Evolutionary conservation across 2,329 filamentous ascomycete species (phyloP).

Genomic region (Fusarium sp.): DNA sequence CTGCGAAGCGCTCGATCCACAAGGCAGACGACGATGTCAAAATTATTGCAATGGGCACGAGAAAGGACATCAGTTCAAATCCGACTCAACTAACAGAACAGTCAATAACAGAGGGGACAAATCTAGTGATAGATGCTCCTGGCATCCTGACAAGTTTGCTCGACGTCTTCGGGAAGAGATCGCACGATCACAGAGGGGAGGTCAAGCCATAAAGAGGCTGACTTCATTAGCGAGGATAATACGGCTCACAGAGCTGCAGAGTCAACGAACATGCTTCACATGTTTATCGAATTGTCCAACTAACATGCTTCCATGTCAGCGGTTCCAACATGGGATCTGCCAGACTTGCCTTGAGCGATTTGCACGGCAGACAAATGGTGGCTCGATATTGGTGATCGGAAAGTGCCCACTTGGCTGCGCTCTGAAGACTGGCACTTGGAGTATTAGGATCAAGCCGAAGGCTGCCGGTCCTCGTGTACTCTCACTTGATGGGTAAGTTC

Average conservation of each 20-base stretch:
- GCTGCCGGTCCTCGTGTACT: constrained; percentile 9
- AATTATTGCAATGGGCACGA: constrained; percentile 9
- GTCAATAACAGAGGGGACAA: not conserved
- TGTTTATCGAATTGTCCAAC: constrained; percentile 16
- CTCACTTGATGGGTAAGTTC: constrained; percentile 16
- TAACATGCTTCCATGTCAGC: constrained; percentile 23
- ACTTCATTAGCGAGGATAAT: not conserved
- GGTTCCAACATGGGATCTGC: constrained; percentile 17
- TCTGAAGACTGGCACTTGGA: constrained; percentile 7
- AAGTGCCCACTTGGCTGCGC: constrained; percentile 15
- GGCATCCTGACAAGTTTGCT: constrained; percentile 4
- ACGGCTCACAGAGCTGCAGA: not conserved
- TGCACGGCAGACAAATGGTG: not conserved
- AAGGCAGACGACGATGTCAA: not conserved
- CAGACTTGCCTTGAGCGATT: constrained; percentile 8
- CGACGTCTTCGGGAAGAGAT: not conserved
- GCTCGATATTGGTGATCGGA: not conserved
- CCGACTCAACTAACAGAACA: not conserved
- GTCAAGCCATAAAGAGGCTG: not conserved
- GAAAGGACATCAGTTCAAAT: constrained; percentile 17
- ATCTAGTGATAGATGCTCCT: constrained; percentile 1
- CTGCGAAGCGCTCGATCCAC: constrained; percentile 12
- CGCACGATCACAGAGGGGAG: not conserved
- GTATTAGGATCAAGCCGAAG: constrained; percentile 21
- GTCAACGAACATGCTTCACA: constrained; percentile 17